Percentiles rank a stretch among this genome's conserved stretches.
These are phyloP conservation scores for Geotrichum citri-aurantii DNA, from an alignment of 1,139 yeast species.

Conservation along the genomic window DNA sequence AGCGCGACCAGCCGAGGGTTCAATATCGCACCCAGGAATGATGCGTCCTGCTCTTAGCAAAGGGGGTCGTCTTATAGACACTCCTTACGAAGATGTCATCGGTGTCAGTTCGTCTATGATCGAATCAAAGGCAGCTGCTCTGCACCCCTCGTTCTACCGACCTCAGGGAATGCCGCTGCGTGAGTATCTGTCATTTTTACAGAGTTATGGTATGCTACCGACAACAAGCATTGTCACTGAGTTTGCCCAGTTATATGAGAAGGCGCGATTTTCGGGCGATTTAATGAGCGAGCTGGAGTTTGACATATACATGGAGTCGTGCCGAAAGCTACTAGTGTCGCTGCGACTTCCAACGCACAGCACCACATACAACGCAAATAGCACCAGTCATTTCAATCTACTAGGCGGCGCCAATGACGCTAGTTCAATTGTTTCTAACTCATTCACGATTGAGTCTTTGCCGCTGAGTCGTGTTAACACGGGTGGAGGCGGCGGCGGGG, in stretches of 20 bases:
- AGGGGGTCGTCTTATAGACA: constrained; percentile 48
- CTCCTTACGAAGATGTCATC: constrained; percentile 61
- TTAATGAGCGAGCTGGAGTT: constrained; percentile 58
- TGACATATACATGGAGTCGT: constrained; percentile 50
- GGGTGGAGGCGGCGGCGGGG: background rate
- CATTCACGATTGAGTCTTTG: background rate
- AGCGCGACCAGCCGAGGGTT: constrained; percentile 45
- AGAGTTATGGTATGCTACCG: constrained; percentile 24
- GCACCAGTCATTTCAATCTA: background rate
- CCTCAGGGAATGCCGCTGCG: constrained; percentile 41
- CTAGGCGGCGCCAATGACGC: background rate
- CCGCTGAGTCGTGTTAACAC: background rate
- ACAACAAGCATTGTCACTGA: constrained; percentile 27
- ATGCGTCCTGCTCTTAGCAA: constrained; percentile 36
- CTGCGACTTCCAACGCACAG: constrained; percentile 6
- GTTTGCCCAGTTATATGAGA: constrained; percentile 60
- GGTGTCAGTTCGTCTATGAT: constrained; percentile 30
- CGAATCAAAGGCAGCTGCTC: constrained; percentile 44
- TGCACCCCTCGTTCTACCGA: constrained; percentile 41
- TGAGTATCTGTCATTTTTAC: constrained; percentile 46
- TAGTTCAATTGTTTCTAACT: background rate
- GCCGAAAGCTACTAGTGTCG: constrained; percentile 29
- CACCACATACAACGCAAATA: background rate
- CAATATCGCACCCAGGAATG: constrained; percentile 60
- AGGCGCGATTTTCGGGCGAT: constrained; percentile 59